Evolutionary conservation across 2,329 filamentous ascomycete species (phyloP).

Genomic region (Aspergillus thermomutatus): DNA sequence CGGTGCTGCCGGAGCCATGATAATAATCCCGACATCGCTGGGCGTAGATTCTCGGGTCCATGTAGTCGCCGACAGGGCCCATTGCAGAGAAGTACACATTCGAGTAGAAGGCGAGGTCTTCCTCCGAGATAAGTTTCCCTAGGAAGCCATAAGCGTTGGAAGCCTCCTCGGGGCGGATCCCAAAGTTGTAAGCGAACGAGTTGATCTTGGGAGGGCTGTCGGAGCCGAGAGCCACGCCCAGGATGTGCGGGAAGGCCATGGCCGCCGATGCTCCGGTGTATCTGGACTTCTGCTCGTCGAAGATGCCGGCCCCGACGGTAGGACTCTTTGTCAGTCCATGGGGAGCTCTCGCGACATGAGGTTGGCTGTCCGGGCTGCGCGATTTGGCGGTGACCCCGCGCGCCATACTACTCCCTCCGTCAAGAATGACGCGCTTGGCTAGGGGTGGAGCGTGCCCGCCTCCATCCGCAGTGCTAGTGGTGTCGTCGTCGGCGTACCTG

Average conservation of each 20-base stretch:
- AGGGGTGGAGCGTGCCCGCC: not conserved
- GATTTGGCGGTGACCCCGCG: not conserved
- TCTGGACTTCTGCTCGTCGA: slow-evolving; percentile 26
- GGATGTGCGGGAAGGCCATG: slow-evolving; percentile 29
- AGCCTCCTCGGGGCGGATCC: slow-evolving; percentile 27
- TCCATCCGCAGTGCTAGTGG: not conserved
- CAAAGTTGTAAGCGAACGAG: slow-evolving; percentile 31
- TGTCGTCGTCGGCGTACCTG: slow-evolving; percentile 18
- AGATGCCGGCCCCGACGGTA: slow-evolving; percentile 17
- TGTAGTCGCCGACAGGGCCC: slow-evolving; percentile 19
- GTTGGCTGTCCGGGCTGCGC: not conserved
- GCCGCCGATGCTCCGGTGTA: slow-evolving; percentile 28
- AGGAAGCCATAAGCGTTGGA: slow-evolving; percentile 21
- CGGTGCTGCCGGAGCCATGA: slow-evolving; percentile 9
- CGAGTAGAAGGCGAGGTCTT: slow-evolving; percentile 22
- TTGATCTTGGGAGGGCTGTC: slow-evolving; percentile 22
- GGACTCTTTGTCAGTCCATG: slow-evolving; percentile 14
- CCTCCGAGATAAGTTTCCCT: slow-evolving; percentile 22
- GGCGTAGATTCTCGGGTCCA: slow-evolving; percentile 23
- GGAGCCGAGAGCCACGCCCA: slow-evolving; percentile 25
- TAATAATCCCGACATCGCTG: slow-evolving; percentile 30
- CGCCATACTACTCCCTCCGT: slow-evolving; percentile 2
- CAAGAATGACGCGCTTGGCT: slow-evolving; percentile 11
- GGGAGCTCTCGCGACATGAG: not conserved
- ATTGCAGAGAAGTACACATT: slow-evolving; percentile 21